Conservation (phyloP, 1,139 yeast genomes). For the Saccharomyces hybrid region DNA sequence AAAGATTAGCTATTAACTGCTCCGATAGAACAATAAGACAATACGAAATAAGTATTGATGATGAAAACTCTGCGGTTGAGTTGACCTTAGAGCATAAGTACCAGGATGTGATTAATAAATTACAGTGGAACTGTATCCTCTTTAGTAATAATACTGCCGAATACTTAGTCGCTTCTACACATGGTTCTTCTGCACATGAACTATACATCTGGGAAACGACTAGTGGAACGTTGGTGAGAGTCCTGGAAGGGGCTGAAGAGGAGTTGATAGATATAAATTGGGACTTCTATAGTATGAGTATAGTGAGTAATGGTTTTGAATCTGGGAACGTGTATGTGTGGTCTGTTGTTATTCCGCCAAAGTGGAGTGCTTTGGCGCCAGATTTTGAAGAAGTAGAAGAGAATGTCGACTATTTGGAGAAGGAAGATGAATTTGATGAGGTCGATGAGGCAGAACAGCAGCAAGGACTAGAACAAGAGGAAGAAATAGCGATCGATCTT, state of each 20-base stretch:
- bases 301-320: constrained; percentile 86
- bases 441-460: constrained; percentile 55
- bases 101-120: constrained; percentile 81
- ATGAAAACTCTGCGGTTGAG: constrained; percentile 33
- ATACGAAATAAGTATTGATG: constrained; percentile 38
- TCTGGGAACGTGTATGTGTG: constrained; percentile 77
- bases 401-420: constrained; percentile 78
- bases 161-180: constrained; percentile 80
- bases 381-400: constrained; percentile 94
- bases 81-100: constrained; percentile 73
- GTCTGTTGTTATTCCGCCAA: constrained; percentile 79
- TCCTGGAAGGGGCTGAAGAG: constrained; percentile 87
- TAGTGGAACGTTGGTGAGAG: constrained; percentile 80
- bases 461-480: constrained; percentile 57
- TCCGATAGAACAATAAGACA: constrained; percentile 81
- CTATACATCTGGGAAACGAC: constrained; percentile 90
- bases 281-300: constrained; percentile 68
- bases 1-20: constrained; percentile 67
- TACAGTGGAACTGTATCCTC: constrained; percentile 82
- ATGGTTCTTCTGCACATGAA: constrained; percentile 80
- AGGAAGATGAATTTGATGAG: constrained; percentile 88
- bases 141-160: constrained; percentile 75
- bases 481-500: constrained; percentile 64
- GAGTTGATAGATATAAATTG: constrained; percentile 78
- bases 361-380: constrained; percentile 96